A percentile compares a stretch with the other conserved stretches of the same genome.
Evolutionary conservation across 1,284 basidiomycete species (phyloP).

Genomic region (Trametes hirsuta): DNA sequence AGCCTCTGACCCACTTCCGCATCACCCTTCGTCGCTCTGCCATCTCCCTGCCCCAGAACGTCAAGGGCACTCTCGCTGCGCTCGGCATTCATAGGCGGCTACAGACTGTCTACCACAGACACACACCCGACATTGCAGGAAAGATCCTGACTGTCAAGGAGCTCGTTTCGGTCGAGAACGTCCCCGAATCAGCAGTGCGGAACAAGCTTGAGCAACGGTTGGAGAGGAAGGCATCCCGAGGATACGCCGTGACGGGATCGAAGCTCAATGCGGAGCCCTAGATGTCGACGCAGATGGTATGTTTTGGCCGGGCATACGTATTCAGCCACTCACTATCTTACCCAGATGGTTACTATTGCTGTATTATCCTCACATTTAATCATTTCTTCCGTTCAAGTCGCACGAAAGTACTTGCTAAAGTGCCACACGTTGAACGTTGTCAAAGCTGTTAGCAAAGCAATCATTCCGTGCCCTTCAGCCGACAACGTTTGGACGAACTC

Average conservation of each 20-base stretch:
- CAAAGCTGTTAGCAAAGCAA: no score
- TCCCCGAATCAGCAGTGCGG: conserved; percentile 63
- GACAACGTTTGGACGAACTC: no score
- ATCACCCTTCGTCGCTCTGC: conserved; percentile 84
- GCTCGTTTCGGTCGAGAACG: conserved; percentile 85
- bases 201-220: conserved; percentile 66
- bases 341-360: not conserved
- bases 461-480: no score
- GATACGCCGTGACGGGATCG: conserved; percentile 59
- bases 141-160: conserved; percentile 86
- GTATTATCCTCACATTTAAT: no score
- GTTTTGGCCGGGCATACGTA: not conserved
- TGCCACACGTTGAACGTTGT: no score
- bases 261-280: conserved; percentile 23
- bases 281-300: not conserved
- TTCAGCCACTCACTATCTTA: not conserved
- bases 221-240: conserved; percentile 65
- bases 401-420: no score
- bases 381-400: no score
- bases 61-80: conserved; percentile 73
- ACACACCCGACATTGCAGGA: conserved; percentile 75
- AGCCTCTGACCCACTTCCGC: conserved; percentile 74
- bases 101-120: conserved; percentile 81
- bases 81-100: conserved; percentile 80
- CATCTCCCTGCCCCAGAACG: conserved; percentile 75